Evolutionary conservation across 768 basidiomycete species (phyloP), one percentile per base, ranked within the genome.

Genomic region (Suillus tomentosus): DNA sequence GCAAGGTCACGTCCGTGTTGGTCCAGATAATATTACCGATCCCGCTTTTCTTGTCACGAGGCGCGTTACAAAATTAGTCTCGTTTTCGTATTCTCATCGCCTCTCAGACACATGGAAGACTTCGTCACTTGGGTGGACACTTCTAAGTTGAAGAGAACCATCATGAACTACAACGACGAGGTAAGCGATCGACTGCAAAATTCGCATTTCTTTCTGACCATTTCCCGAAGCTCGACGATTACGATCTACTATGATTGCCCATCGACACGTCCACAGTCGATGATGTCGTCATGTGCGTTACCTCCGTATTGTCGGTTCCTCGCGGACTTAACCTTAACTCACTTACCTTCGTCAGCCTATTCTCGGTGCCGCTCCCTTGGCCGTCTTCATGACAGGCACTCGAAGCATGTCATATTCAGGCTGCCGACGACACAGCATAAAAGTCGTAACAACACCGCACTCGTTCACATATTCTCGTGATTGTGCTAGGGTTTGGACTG

Each of bases 101-200:
- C 24, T 40, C 34, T 27, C 64, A 93, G 96, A 70, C 92, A 95
- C 68, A 96, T 97, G 95, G 95, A 99, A 73, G 97, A 99, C 82
- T 99, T 96, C 78, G 94, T 99, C 53, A 99, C 97, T 42, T 99
- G 97, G 97, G 96, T 99, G 24, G 96, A 98, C 73, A 94, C 94
- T 31, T 96, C 94, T 68, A 96, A 96, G 75, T 85, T 98, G 73
- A 98, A 96, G 87, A 84, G 96, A 62, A 95, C 94, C 0, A 88
- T 99, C 77, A 90, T 95, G 91, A 79, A 82, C 65, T 99, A 99
- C 83, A 99, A 99, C 74, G 96, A 97, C 79, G 90, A 97, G 87
- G 93, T 93, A 61, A 40, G 81, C 40, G 71, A 19, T 10, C 65
- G 9, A 36, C 5, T 31, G 24, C 13, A 1, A 3, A 50, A 22